Evolutionary conservation across 768 basidiomycete species (phyloP), one percentile per base, ranked within the genome.

Genomic region (Lactarius akahatsu): DNA sequence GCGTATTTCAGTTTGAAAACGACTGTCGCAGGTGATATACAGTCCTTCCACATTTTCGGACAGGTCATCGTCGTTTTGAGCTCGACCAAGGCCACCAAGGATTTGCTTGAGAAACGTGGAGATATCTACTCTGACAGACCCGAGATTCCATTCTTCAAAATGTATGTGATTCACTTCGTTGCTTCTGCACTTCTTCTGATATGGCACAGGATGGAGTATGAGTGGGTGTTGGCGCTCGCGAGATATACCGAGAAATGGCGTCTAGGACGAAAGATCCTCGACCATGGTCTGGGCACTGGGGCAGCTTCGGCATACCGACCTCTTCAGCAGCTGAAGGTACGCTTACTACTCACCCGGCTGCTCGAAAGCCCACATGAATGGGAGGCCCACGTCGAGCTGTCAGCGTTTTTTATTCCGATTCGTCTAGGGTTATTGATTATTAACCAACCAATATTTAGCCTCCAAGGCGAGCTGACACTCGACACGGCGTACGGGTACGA

Each of bases 101-200:
- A 81, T 61, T 73, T 87, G 26, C 75, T 87, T 32, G 85, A 85
- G 50, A 84, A 80, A 71, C 78, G 83, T 59, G 80, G 84, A 61
- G 71, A 79, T n/a, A 82, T 58, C 4, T 69, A 56, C 23, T 66
- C 60, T 16, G 64, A 59, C 43, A 61, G 68, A 0, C 56, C 64
- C 28, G 32, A 11, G 18, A 16, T 61, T 8, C 43, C 64, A 0
- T 23, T 66, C 16, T 18, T 11, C 11, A 56, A 68, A 16, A 65
- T 68, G 67, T 65, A 41, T 2, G 47, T 52, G 32, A 36, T 16
- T 32, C 18, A 34, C 13, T 10, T 8, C 0, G 4, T 23, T 10
- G 36, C 54, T 18, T 20, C 10, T 9, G 10, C 30, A 41, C 36
- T 34, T 40, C 13, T 20, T 10, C 16, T 50, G 23, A 62, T 23